Conservation (phyloP, 305 asterid species). For the Ruellia speciosa region DNA sequence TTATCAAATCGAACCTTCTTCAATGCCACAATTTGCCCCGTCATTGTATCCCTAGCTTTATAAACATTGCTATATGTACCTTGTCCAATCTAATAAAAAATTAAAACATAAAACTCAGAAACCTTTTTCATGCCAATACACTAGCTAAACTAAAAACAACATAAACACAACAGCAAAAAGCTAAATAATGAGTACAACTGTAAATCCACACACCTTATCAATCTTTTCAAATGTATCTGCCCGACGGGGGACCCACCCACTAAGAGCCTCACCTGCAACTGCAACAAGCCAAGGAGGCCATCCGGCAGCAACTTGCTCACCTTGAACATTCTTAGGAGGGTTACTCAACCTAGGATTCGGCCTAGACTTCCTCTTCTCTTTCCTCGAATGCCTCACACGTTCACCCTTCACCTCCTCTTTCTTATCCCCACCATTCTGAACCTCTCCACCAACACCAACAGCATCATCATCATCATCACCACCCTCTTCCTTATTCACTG, state of each 20-base stretch:
- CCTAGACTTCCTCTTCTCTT: slow-evolving; percentile 65
- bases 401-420: slow-evolving; percentile 45
- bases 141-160: slow-evolving; percentile 9
- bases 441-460: slow-evolving; percentile 36
- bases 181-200: background rate
- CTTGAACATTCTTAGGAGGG: slow-evolving; percentile 66
- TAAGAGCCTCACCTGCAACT: slow-evolving; percentile 88
- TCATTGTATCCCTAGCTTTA: slow-evolving; percentile 76
- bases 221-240: slow-evolving; percentile 85
- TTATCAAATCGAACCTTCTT: slow-evolving; percentile 88
- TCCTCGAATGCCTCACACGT: slow-evolving; percentile 31
- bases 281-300: slow-evolving; percentile 92
- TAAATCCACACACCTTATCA: slow-evolving; percentile 50
- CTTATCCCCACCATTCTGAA: slow-evolving; percentile 44
- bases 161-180: background rate
- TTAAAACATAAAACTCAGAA: slow-evolving; percentile 9
- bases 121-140: background rate
- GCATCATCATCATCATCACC: slow-evolving; percentile 31
- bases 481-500: slow-evolving; percentile 34
- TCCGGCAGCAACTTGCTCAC: slow-evolving; percentile 93
- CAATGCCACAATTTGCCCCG: slow-evolving; percentile 70
- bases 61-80: slow-evolving; percentile 93
- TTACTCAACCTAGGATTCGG: slow-evolving; percentile 76
- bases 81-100: slow-evolving; percentile 66
- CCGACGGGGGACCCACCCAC: slow-evolving; percentile 81